Evolutionary conservation across 805 yeast genomes (phyloP).

Genomic region (Metschnikowia shivogae): DNA sequence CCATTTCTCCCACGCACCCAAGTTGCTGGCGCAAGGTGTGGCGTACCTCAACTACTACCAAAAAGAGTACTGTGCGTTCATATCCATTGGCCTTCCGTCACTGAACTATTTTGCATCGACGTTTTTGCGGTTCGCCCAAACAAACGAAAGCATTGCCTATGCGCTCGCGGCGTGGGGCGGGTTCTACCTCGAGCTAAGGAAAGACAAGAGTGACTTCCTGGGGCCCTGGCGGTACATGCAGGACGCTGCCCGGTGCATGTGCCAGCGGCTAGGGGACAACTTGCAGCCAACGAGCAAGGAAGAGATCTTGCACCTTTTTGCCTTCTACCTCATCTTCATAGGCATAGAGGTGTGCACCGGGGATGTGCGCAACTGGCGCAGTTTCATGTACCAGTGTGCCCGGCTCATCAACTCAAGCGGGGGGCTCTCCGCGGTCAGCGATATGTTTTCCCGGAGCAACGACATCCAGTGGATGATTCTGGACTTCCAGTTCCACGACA

Average conservation of each 20-base stretch:
- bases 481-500: slow-evolving; percentile 21
- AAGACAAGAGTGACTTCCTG: slow-evolving; percentile 14
- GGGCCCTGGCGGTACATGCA: slow-evolving; percentile 21
- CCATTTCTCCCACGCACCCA: slow-evolving; percentile 8
- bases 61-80: slow-evolving; percentile 15
- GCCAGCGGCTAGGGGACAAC: slow-evolving; percentile 14
- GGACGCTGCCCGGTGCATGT: slow-evolving; percentile 18
- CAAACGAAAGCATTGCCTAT: slow-evolving; percentile 16
- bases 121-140: slow-evolving; percentile 15
- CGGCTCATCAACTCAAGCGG: slow-evolving; percentile 14
- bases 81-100: slow-evolving; percentile 15
- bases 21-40: slow-evolving; percentile 17
- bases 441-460: slow-evolving; percentile 13
- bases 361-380: slow-evolving; percentile 20
- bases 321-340: slow-evolving; percentile 18
- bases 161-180: slow-evolving; percentile 23
- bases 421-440: slow-evolving; percentile 13
- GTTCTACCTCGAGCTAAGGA: slow-evolving; percentile 15
- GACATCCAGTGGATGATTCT: slow-evolving; percentile 21
- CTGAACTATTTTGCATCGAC: slow-evolving; percentile 21
- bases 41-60: slow-evolving; percentile 17
- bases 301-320: slow-evolving; percentile 15
- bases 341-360: slow-evolving; percentile 22
- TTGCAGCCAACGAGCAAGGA: slow-evolving; percentile 12
- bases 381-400: slow-evolving; percentile 15